Percentiles rank a stretch among this genome's conserved stretches.
phyloP scores from a whole-genome alignment of 148 eudicot species.

The Selenicereus undatus region DNA sequence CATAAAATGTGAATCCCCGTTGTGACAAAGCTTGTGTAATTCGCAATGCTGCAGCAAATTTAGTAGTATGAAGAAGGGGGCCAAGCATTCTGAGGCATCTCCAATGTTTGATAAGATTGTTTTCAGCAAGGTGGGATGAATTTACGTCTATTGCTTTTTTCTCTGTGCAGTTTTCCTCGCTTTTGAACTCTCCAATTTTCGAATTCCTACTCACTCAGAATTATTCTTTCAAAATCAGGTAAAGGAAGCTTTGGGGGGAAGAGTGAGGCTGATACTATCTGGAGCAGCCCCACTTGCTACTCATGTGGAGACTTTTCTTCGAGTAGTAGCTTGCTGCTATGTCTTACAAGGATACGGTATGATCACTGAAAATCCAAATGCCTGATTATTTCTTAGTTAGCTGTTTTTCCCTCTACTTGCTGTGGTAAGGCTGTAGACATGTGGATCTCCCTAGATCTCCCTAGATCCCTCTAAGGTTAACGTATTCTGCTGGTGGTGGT shows the following conservation, averaged over 20 bases:
- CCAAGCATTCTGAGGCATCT: conserved; percentile 68
- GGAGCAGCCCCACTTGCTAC: conserved; percentile 98
- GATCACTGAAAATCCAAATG: conserved; percentile 4
- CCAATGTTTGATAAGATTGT: conserved; percentile 75
- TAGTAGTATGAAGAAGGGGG: conserved; percentile 65
- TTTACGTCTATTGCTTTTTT: conserved; percentile 2
- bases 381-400: not conserved
- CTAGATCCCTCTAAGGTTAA: too few species aligned
- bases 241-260: conserved; percentile 85
- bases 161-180: not conserved
- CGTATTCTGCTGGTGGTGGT: too few species aligned
- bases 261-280: conserved; percentile 77
- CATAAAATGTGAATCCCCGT: not conserved
- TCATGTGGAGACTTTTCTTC: conserved; percentile 82
- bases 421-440: too few species aligned
- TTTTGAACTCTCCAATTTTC: not conserved
- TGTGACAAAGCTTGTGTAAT: conserved; percentile 5
- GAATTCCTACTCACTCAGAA: not conserved
- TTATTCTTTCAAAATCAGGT: conserved; percentile 46
- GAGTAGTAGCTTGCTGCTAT: conserved; percentile 86
- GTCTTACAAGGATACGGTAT: conserved; percentile 98
- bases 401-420: too few species aligned
- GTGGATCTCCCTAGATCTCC: too few species aligned
- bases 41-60: conserved; percentile 56
- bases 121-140: conserved; percentile 62